Percentiles rank a stretch among this genome's conserved stretches.
These are phyloP conservation scores for Crucibulum cyathiforme DNA, from an alignment of 1,284 basidiomycete genomes.

Conservation along the genomic window DNA sequence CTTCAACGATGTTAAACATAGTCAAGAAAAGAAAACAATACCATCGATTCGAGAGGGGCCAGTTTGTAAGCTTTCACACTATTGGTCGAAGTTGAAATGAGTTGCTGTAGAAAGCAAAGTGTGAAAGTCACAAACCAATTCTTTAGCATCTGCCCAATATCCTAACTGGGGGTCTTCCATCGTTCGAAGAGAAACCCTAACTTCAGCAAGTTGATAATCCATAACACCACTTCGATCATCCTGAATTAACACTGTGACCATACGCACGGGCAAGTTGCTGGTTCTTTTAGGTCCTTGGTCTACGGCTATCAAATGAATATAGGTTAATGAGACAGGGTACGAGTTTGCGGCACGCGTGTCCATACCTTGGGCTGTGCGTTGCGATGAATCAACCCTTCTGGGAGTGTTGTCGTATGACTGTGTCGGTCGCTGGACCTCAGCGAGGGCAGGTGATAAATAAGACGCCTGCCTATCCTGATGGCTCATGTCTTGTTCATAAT, in stretches of 20 bases:
- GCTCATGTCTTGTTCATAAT: slow-evolving; percentile 31
- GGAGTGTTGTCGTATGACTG: too few species aligned
- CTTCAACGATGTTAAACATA: neutral
- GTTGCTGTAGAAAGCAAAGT: neutral
- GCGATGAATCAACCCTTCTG: too few species aligned
- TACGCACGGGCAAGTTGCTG: slow-evolving; percentile 24
- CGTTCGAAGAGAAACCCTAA: slow-evolving; percentile 58
- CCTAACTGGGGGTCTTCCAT: slow-evolving; percentile 55
- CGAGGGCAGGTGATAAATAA: too few species aligned
- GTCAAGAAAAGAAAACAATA: slow-evolving; percentile 24
- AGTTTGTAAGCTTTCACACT: slow-evolving; percentile 61
- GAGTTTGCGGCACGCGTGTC: too few species aligned
- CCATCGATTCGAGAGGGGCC: slow-evolving; percentile 75
- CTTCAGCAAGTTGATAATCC: slow-evolving; percentile 69
- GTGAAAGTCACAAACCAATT: slow-evolving; percentile 48
- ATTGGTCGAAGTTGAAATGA: slow-evolving; percentile 1
- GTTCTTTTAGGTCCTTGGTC: neutral
- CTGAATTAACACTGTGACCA: slow-evolving; percentile 70
- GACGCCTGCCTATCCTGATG: neutral
- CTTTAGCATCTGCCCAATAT: slow-evolving; percentile 73
- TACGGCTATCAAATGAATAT: too few species aligned
- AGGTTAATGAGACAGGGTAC: too few species aligned
- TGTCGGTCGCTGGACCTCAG: too few species aligned
- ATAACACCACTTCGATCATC: slow-evolving; percentile 58
- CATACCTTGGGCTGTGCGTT: too few species aligned